Conservation (phyloP, 164 flowering plant genomes). For the Stephania japonica region DNA sequence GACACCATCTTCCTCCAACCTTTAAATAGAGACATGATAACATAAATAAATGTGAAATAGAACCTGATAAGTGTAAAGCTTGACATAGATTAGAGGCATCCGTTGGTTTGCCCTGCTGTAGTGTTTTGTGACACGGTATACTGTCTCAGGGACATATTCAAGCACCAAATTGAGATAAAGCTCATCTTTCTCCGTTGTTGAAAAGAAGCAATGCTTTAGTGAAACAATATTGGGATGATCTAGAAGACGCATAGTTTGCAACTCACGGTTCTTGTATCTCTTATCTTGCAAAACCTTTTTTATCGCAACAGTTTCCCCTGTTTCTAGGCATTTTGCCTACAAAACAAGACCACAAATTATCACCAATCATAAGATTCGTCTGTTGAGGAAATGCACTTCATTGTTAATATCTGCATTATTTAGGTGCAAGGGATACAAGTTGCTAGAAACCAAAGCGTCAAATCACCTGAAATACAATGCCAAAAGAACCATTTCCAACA, state of each 20-base stretch:
- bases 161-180: conserved; percentile 74
- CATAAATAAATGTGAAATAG: neutral
- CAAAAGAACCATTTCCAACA: conserved; percentile 74
- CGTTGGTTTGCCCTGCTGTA: conserved; percentile 62
- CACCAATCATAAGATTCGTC: neutral
- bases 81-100: conserved; percentile 70
- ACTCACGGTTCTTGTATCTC: conserved; percentile 73
- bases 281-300: conserved; percentile 74
- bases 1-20: neutral
- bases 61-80: conserved; percentile 67
- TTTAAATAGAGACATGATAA: neutral
- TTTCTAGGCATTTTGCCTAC: conserved; percentile 71
- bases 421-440: neutral
- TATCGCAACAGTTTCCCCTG: conserved; percentile 71
- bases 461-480: conserved; percentile 69
- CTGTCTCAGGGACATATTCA: conserved; percentile 79
- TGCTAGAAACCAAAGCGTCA: neutral
- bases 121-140: conserved; percentile 57
- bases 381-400: neutral
- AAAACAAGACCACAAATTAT: conserved; percentile 10
- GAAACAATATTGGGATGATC: conserved; percentile 75
- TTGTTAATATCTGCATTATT: neutral
- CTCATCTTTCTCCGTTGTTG: conserved; percentile 73
- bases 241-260: conserved; percentile 76
- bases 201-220: conserved; percentile 71